Base-by-base conservation (phyloP, 2,329 filamentous ascomycete species). In the Cadophora sp. region DNA sequence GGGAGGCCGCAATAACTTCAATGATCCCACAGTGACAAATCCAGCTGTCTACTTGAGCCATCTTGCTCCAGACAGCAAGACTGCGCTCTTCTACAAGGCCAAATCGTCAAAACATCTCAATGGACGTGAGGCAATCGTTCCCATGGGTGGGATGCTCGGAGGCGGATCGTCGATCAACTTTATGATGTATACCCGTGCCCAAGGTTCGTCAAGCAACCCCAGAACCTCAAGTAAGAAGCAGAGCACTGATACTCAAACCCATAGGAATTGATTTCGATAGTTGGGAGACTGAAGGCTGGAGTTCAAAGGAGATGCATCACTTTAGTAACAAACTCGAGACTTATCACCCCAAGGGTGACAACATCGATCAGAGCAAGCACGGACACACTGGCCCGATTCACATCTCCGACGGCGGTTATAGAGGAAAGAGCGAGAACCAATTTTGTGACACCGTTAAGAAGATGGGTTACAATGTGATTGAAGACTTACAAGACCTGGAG, bases 81-180 rank as follows among this genome's bases (percentile, higher is more conserved):
- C 81, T 0, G 81, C 83, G 9, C 76, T 80, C 64, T 87, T 87
- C 74, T 87, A 87, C 75, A 80, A 85, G 70, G 80, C 80, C 3
- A 83, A 83, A 50, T 74, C 81, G 34, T 81, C 81, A 0, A 76
- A 81, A 43, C 73, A 84, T 26, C 79, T 87, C 2, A 82, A 80
- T 56, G 80, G 81, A 16, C 78, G 84, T n/a, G 80, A 81, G 65
- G 79, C 76, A 1, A 77, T 82, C 19, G 78, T 83, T 1, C 80
- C 80, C 0, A 71, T 73, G 4, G 81, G 80, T 9, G 82, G 83
- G 27, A 84, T 87, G 0, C 81, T 92, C 0, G 90, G 90, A 22
- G 90, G 90, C 7, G 88, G 88, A 7, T 86, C 83, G 19, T 85
- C 85, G 0, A 81, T 90, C 59, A 89, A 89, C 71, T 86, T 85